Evolutionary conservation across 1,284 basidiomycete genomes (phyloP), one percentile per base, ranked within the genome.

Genomic region (Fereydounia khargensis): DNA sequence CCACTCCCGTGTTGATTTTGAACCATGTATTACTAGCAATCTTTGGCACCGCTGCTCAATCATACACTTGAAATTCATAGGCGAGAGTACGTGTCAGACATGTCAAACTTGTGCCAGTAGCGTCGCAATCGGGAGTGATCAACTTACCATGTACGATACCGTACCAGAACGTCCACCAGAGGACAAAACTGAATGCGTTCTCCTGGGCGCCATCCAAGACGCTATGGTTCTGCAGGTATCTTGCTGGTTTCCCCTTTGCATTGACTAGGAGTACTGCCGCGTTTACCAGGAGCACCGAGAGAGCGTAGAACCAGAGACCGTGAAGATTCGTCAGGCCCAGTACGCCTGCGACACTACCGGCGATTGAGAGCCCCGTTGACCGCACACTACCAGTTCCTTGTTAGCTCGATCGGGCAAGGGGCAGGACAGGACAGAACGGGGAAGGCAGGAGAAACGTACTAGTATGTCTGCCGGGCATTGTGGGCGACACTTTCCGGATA

Each of bases 81-180:
- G n/a, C n/a, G n/a, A n/a, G n/a, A n/a, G n/a, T n/a, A n/a, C n/a
- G n/a, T n/a, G n/a, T n/a, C n/a, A n/a, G n/a, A n/a, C n/a, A n/a
- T n/a, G n/a, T n/a, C n/a, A n/a, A n/a, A n/a, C n/a, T n/a, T n/a
- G n/a, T n/a, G n/a, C n/a, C n/a, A n/a, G n/a, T n/a, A n/a, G n/a
- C n/a, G n/a, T n/a, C n/a, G n/a, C n/a, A n/a, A n/a, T n/a, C n/a
- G n/a, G n/a, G n/a, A n/a, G n/a, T n/a, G n/a, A n/a, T n/a, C n/a
- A 4, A 65, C 70, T 46, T 47, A 73, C 70, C 71, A 48, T 74
- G 70, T 3, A 74, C 64, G 20, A 74, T 60, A 5, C 60, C 71
- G 31, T 50, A 63, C 70, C 69, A 74, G 38, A 74, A 68, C 0
- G 71, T 74, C 71, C 71, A 74, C 71, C 71, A 74, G 2, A 74